Evolutionary conservation across 805 yeast species (phyloP).

Genomic region (Starmerella roubikii): DNA sequence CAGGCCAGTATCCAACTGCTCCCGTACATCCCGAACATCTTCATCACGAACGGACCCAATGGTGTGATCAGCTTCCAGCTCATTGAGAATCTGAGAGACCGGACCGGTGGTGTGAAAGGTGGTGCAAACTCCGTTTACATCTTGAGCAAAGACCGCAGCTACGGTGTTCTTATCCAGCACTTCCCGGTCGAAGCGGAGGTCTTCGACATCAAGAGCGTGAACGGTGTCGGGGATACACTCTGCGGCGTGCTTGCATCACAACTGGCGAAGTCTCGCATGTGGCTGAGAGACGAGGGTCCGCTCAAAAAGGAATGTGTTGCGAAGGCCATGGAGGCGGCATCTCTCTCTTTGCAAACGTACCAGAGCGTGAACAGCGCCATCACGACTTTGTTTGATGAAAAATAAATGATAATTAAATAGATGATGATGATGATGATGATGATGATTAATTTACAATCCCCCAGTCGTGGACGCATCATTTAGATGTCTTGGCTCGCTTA

Average conservation of each 20-base stretch:
- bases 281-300: slow-evolving; percentile 26
- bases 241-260: slow-evolving; percentile 48
- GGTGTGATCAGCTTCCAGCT: slow-evolving; percentile 42
- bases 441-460: not conserved
- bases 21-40: slow-evolving; percentile 55
- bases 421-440: not conserved
- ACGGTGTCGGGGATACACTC: slow-evolving; percentile 82
- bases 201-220: slow-evolving; percentile 44
- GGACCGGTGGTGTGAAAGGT: slow-evolving; percentile 20
- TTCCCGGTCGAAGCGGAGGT: slow-evolving; percentile 33
- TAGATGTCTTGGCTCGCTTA: not conserved
- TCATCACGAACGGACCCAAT: slow-evolving; percentile 52
- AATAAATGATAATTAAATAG: too few relatives aligned
- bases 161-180: slow-evolving; percentile 53
- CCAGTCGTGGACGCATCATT: not conserved
- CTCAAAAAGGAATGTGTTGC: slow-evolving; percentile 22
- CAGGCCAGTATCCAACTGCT: slow-evolving; percentile 61
- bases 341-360: slow-evolving; percentile 24
- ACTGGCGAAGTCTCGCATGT: slow-evolving; percentile 22
- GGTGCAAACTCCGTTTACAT: slow-evolving; percentile 19
- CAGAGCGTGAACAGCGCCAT: slow-evolving; percentile 23
- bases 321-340: slow-evolving; percentile 29
- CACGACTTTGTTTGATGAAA: slow-evolving; percentile 1
- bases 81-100: slow-evolving; percentile 20
- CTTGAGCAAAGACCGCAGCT: slow-evolving; percentile 12